Conservation (phyloP, 2,329 filamentous ascomycete species). For the Aspergillus thermomutatus region DNA sequence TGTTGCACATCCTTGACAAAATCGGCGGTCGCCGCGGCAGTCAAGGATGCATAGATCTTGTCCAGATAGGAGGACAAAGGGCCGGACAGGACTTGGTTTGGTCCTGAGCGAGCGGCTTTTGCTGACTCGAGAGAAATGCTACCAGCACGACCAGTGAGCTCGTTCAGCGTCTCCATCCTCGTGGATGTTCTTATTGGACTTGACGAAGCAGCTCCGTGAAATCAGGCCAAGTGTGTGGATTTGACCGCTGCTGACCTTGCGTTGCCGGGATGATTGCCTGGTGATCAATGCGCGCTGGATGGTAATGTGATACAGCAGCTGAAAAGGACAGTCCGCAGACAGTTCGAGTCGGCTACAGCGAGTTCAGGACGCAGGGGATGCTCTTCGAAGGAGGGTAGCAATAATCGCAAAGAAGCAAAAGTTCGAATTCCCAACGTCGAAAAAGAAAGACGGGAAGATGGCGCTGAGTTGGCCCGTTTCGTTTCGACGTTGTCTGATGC, state of each 20-base stretch:
- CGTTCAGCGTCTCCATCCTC: not conserved
- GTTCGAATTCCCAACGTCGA: not conserved
- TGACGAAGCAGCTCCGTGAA: not conserved
- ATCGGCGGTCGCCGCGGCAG: slow-evolving; percentile 15
- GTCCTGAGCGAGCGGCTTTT: not conserved
- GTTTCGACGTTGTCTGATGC: not conserved
- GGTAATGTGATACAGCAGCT: not conserved
- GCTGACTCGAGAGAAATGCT: slow-evolving; percentile 10
- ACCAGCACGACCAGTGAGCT: not conserved
- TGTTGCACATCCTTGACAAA: slow-evolving; percentile 24
- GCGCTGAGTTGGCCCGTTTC: not conserved
- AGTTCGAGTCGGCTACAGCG: not conserved
- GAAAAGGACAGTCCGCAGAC: not conserved
- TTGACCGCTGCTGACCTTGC: not conserved
- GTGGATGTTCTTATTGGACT: not conserved
- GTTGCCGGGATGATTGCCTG: not conserved
- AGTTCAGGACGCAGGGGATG: not conserved
- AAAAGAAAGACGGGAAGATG: not conserved
- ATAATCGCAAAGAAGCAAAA: not conserved
- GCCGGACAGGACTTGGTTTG: slow-evolving; percentile 27
- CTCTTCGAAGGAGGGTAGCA: not conserved
- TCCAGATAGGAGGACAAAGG: slow-evolving; percentile 32
- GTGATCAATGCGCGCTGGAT: not conserved
- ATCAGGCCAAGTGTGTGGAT: not conserved
- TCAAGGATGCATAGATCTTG: slow-evolving; percentile 31